Base-by-base conservation (phyloP, 257 asterid species). In the Misopates orontium region DNA sequence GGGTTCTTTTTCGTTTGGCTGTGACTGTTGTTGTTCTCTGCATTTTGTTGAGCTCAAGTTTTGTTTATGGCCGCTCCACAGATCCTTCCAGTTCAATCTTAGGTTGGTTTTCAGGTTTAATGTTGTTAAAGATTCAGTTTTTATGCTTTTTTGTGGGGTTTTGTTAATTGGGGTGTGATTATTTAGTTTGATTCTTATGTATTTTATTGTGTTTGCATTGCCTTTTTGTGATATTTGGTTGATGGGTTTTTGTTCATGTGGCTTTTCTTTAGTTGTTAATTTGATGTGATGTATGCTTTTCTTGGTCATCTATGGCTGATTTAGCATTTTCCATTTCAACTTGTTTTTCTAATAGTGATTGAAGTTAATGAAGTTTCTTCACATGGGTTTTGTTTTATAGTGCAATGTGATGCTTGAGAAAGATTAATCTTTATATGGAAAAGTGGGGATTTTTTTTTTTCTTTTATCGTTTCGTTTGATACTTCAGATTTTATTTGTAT, bases 61-160 rank as follows among this genome's bases (percentile, higher is more conserved):
- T 52, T 5, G 79, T 67, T 66, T 82, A 63, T 67, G 63, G 74
- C 22, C 60, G 23, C 39, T 53, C 79, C 25, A 56, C 36, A 51
- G 82, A 84, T 19, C 71, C 83, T 52, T 64, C 75, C 60, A 64
- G 73, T 57, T 72, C 85, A 51, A 44, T 79, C 42, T 62, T 74
- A 45, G 89, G 89, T 83, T 32, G 16, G 79, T 54, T 48, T 36
- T 57, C 16, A 3, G n/a, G n/a, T n/a, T n/a, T n/a, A n/a, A n/a
- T n/a, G n/a, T n/a, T n/a, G n/a, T n/a, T n/a, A n/a, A 31, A 17
- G 4, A 20, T 14, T 49, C 50, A 25, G 15, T 14, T 57, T 4
- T 9, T 17, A 19, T 36, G 22, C 59, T 52, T 54, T 39, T 72
- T 70, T 83, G 42, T 24, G 8, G 64, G 53, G 51, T 22, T 57